phyloP scores from a whole-genome alignment of 208 protist species.

The Trichomonas gallinae region DNA sequence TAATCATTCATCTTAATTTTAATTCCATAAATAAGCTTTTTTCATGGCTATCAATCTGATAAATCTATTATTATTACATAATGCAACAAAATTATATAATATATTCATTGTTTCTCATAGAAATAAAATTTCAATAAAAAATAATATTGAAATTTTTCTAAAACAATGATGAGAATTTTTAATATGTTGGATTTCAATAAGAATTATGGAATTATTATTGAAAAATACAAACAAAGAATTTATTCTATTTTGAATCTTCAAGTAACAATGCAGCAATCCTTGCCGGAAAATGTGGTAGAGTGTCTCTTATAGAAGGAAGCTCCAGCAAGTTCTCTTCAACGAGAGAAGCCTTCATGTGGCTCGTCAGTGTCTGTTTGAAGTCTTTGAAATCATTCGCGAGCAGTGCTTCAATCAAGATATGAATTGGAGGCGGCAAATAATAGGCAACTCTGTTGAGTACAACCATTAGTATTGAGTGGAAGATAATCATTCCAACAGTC shows the following conservation, averaged over 20 bases:
- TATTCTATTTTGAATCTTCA: neutral
- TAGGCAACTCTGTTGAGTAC: neutral
- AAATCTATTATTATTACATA: too few species aligned
- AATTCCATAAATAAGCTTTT: too few species aligned
- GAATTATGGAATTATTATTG: too few species aligned
- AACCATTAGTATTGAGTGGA: neutral
- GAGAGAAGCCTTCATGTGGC: neutral
- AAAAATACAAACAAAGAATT: too few species aligned
- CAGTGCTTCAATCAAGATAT: neutral
- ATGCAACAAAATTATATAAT: too few species aligned
- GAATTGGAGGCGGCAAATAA: neutral
- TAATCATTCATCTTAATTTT: too few species aligned
- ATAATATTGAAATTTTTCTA: too few species aligned
- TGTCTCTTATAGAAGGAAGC: neutral
- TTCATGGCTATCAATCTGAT: too few species aligned
- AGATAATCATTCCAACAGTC: neutral
- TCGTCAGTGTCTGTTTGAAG: neutral
- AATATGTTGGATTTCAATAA: too few species aligned
- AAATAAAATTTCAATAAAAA: too few species aligned
- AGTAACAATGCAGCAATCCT: neutral
- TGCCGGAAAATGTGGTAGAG: neutral
- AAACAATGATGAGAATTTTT: too few species aligned
- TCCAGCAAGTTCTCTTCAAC: neutral
- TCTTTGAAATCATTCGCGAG: neutral
- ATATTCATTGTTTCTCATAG: too few species aligned